phyloP scores from a whole-genome alignment of 2,329 filamentous ascomycete species.

The Colletotrichum sidae region DNA sequence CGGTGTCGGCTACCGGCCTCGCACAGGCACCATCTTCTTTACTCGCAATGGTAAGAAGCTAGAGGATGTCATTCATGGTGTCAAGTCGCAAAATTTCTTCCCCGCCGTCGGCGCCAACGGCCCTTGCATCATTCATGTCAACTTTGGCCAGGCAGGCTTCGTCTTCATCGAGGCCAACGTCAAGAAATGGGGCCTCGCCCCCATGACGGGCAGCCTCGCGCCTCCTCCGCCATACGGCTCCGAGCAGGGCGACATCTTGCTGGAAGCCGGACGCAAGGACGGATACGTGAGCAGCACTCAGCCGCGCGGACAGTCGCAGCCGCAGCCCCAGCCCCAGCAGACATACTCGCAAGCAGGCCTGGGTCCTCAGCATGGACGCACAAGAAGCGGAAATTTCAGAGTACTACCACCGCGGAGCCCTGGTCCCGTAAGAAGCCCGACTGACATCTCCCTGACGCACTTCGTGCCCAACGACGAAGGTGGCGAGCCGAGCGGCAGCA shows the following conservation, averaged over 20 bases:
- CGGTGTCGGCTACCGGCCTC: constrained; percentile 92
- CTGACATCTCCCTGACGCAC: constrained; percentile 94
- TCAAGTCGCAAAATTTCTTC: constrained; percentile 97
- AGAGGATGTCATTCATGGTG: constrained; percentile 91
- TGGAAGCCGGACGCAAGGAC: constrained; percentile 83
- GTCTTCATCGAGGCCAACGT: constrained; percentile 99
- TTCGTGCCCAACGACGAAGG: constrained; percentile 77
- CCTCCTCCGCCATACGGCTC: constrained; percentile 97
- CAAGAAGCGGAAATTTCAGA: constrained; percentile 82
- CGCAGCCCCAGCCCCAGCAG: constrained; percentile 41
- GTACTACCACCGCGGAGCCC: constrained; percentile 83
- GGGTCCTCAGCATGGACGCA: constrained; percentile 76
- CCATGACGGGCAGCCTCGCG: constrained; percentile 93
- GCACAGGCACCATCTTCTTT: constrained; percentile 96
- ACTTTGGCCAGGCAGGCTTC: constrained; percentile 97
- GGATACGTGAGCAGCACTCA: constrained; percentile 58
- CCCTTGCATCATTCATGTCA: constrained; percentile 92
- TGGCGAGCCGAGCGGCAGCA: constrained; percentile 73
- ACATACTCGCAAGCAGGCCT: constrained; percentile 48
- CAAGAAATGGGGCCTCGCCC: constrained; percentile 98
- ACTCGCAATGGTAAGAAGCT: constrained; percentile 98
- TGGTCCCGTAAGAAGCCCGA: constrained; percentile 89
- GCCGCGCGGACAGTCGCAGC: constrained; percentile 58
- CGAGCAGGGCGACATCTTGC: constrained; percentile 94
- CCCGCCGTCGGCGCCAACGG: constrained; percentile 97